phyloP scores from a whole-genome alignment of 352 stramenopile genomes.

The Pythium myriotylum region DNA sequence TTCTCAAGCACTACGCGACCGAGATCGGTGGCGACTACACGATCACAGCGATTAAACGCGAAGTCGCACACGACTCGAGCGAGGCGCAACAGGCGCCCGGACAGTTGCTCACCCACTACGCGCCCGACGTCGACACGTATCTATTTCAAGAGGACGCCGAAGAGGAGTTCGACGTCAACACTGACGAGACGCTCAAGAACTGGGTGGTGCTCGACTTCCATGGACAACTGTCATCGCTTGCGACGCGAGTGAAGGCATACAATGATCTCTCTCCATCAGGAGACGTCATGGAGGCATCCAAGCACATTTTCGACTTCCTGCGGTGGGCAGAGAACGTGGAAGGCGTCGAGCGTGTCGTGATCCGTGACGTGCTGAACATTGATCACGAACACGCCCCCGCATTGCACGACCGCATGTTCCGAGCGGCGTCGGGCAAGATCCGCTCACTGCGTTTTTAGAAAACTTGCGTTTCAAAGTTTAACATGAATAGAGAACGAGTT shows the following conservation, averaged over 20 bases:
- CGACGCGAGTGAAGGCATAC: constrained; percentile 63
- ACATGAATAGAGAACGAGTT: too few species aligned
- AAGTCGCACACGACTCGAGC: constrained; percentile 59
- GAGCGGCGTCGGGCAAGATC: constrained; percentile 75
- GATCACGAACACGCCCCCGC: constrained; percentile 72
- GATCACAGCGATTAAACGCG: constrained; percentile 69
- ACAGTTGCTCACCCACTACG: constrained; percentile 98
- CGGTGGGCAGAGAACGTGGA: constrained; percentile 82
- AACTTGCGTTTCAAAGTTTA: not conserved
- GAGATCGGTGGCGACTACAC: constrained; percentile 49
- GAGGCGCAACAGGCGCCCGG: constrained; percentile 92
- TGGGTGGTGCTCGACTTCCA: constrained; percentile 89
- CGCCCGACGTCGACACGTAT: constrained; percentile 93
- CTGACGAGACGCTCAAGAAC: constrained; percentile 35
- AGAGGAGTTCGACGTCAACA: constrained; percentile 39
- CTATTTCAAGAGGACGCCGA: constrained; percentile 55
- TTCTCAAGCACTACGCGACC: constrained; percentile 53
- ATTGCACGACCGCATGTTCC: constrained; percentile 86
- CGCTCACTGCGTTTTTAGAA: constrained; percentile 47
- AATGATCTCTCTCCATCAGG: constrained; percentile 75
- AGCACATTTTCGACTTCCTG: constrained; percentile 83
- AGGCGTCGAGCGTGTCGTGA: constrained; percentile 68
- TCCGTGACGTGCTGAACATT: constrained; percentile 55
- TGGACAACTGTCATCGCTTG: constrained; percentile 47
- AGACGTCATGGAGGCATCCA: constrained; percentile 69